Base-by-base conservation (phyloP, 2,329 filamentous ascomycete genomes). In the Huntiella decipiens region DNA sequence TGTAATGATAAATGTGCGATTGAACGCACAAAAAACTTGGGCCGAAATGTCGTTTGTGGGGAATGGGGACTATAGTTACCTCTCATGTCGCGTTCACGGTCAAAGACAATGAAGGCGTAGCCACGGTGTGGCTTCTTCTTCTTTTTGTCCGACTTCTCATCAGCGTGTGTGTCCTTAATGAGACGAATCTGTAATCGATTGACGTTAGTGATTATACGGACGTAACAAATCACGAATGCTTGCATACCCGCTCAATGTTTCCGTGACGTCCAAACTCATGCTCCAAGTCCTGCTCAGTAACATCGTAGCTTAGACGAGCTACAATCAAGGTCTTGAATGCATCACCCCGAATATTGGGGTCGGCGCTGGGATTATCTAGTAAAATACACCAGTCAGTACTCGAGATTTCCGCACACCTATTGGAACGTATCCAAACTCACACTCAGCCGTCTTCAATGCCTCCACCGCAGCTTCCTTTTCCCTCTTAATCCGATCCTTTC, bases 21-120 rank as follows among this genome's bases (percentile, higher is more conserved):
- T 10, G 22, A 28, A 28, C 22, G 5, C 22, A 28, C 22, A 28
- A 28, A 3, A 28, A 28, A 28, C 22, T 28, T 7, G 22, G 22
- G 8, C 5, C 22, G 2, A 28, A 28, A 57, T 53, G 50, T 57
- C 60, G 62, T 58, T 55, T 61, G 41, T 38, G 39, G 43, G 38
- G 49, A 42, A 40, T 52, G 65, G 61, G 60, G 58, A 60, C 63
- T 63, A 50, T 47, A 50, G 44, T 76, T 92, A 95, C 87, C 86
- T 85, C 92, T 92, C 87, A 96, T 95, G 61, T 96, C 91, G 64
- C 88, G 87, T 65, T 96, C 91, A 61, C 84, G 80, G 64, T 96
- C 88, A 60, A 88, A 98, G 46, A 96, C 84, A 54, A 98, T 81
- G 59, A 98, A 98, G 51, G 85, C 91, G 62, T 98, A 98, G 51